Percentiles rank a stretch among this genome's conserved stretches.
Evolutionary conservation across 2,329 filamentous ascomycete genomes (phyloP).

Genomic region (Scedosporium boydii): DNA sequence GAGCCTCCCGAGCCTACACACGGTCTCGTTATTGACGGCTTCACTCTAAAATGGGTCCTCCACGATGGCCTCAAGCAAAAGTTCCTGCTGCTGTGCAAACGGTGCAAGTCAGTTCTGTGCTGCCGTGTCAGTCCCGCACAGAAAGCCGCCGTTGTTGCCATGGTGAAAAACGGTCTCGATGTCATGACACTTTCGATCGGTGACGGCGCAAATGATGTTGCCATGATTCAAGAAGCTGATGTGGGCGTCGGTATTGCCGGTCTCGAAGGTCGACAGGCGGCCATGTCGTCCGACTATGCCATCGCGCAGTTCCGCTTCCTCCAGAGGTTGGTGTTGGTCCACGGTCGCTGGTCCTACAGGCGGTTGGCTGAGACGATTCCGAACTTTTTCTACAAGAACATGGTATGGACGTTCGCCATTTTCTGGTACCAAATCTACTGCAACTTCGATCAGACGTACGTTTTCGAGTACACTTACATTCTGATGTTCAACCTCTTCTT

Average conservation of each 20-base stretch:
- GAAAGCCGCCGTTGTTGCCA: slow-evolving; percentile 90
- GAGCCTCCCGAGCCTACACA: slow-evolving; percentile 80
- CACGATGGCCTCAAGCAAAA: slow-evolving; percentile 77
- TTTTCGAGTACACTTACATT: slow-evolving; percentile 97
- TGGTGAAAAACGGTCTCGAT: slow-evolving; percentile 91
- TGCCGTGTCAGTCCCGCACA: slow-evolving; percentile 95
- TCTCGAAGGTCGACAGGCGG: slow-evolving; percentile 83
- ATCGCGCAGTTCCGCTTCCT: slow-evolving; percentile 91
- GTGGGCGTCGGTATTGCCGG: slow-evolving; percentile 95
- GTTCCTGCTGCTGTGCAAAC: slow-evolving; percentile 90
- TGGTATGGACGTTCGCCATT: slow-evolving; percentile 92
- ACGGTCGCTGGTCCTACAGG: slow-evolving; percentile 94
- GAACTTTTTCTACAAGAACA: slow-evolving; percentile 99
- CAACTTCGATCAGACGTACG: slow-evolving; percentile 92
- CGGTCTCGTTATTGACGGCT: slow-evolving; percentile 89
- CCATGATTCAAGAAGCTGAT: slow-evolving; percentile 96
- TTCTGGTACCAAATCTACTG: slow-evolving; percentile 98
- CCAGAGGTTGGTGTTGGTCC: slow-evolving; percentile 75
- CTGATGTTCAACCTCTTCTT: slow-evolving; percentile 94
- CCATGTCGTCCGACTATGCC: slow-evolving; percentile 93
- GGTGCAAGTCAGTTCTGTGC: slow-evolving; percentile 92
- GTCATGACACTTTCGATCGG: slow-evolving; percentile 94
- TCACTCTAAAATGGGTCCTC: slow-evolving; percentile 81
- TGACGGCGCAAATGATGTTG: slow-evolving; percentile 91
- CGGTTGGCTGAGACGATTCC: slow-evolving; percentile 86